phyloP scores from a whole-genome alignment of 2,329 filamentous ascomycete genomes.

The Elsinoe batatas region DNA sequence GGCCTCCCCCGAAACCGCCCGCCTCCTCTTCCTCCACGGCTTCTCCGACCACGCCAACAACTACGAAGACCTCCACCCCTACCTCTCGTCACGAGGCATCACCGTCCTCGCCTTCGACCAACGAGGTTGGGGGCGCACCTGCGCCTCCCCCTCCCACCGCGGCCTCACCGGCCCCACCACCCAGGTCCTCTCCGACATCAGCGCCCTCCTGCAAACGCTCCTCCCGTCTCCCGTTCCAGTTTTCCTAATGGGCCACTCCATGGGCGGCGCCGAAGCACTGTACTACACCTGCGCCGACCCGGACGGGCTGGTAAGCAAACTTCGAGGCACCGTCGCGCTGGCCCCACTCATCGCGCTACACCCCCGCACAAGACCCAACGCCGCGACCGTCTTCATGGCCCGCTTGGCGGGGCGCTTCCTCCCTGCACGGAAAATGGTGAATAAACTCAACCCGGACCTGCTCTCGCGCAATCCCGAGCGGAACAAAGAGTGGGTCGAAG shows the following conservation, averaged over 20 bases:
- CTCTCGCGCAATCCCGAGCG: conserved; percentile 59
- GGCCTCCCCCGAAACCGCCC: conserved; percentile 53
- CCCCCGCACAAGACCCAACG: conserved; percentile 52
- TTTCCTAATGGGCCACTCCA: conserved; percentile 83
- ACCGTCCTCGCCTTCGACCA: conserved; percentile 73
- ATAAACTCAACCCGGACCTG: conserved; percentile 53
- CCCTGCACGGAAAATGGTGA: conserved; percentile 56
- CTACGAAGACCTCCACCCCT: conserved; percentile 65
- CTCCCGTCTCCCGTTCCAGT: conserved; percentile 46
- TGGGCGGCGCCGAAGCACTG: conserved; percentile 75
- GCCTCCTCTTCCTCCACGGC: conserved; percentile 75
- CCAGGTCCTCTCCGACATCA: conserved; percentile 67
- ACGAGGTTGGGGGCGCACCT: conserved; percentile 73
- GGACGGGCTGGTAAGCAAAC: conserved; percentile 44
- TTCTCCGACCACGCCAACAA: conserved; percentile 76
- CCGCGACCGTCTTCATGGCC: conserved; percentile 54
- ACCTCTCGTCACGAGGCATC: conserved; percentile 61
- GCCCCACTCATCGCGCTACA: conserved; percentile 70
- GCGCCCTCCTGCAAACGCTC: conserved; percentile 58
- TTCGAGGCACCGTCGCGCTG: conserved; percentile 67
- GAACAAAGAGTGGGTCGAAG: conserved; percentile 50
- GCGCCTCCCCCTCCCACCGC: conserved; percentile 48
- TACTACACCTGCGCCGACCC: conserved; percentile 44
- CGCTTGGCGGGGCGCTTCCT: conserved; percentile 57
- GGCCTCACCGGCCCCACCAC: conserved; percentile 66